Evolutionary conservation across 176 grass and related monocot genomes (phyloP), one percentile per base, ranked within the genome.

Genomic region (Hyparrhenia diplandra): DNA sequence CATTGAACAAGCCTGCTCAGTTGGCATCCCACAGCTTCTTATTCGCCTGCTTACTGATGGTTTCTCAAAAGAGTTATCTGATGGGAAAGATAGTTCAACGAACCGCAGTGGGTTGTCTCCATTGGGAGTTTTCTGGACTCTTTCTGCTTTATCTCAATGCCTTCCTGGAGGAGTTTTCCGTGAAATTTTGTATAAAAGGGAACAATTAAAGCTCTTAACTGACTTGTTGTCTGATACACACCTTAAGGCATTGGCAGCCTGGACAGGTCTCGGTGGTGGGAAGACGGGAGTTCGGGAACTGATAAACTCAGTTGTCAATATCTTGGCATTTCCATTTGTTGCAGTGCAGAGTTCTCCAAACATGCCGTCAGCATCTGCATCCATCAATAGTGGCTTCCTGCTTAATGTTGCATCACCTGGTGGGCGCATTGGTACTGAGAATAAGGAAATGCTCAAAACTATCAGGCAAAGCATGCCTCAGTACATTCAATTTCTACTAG

Each of bases 301-400:
- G 67, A 89, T 95, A 87, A 98, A 98, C 85, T 85, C 81, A 27
- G 81, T 95, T 13, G 90, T 95, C 78, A 90, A 98, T 88, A 80
- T 98, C 64, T 86, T 98, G 84, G 96, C 96, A 73, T 98, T 98
- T 79, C 90, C 92, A 68, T 95, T 98, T 87, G 95, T 98, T 23
- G 95, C 95, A 66, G 79, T 95, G 59, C 92, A 98, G 83, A 98
- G 92, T 71, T 92, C 90, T 76, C 90, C 95, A 75, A 92, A 84
- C 64, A 90, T 95, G 67, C 84, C 92, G 36, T 88, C 89, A 55
- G 82, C 90, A 25, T 87, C 90, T 69, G 96, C 96, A 55, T 98
- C 92, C 39, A 91, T 95, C 35, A 98, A 95, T 73, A 93, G 95
- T 84, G 95, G 95, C 18, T 98, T 92, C 79, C 89, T 98, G 74